A percentile compares a stretch with the other conserved stretches of the same genome.
Evolutionary conservation across 805 yeast species (phyloP).

Genomic region (Nakazawaea pomicola): DNA sequence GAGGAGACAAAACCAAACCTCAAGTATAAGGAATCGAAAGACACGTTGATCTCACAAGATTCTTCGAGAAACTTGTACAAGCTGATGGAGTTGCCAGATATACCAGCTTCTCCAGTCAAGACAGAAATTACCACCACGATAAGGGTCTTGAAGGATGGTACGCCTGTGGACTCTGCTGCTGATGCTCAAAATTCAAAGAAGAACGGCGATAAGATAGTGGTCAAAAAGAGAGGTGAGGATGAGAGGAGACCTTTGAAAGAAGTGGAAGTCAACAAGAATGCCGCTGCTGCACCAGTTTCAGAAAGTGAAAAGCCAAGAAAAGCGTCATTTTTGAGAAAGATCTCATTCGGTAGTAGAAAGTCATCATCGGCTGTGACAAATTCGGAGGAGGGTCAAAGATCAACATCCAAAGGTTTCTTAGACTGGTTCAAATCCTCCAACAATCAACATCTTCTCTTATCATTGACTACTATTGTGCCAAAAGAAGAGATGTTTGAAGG

Average conservation of each 20-base stretch:
- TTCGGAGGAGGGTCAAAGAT: neutral
- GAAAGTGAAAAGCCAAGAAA: constrained; percentile 10
- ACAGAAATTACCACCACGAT: constrained; percentile 14
- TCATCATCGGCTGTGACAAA: constrained; percentile 5
- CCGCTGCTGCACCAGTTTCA: neutral
- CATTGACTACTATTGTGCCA: constrained; percentile 31
- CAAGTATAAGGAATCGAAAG: constrained; percentile 26
- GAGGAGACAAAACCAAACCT: constrained; percentile 17
- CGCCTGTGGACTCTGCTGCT: too few species aligned
- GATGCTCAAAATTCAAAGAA: neutral
- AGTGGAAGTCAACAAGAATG: constrained; percentile 6
- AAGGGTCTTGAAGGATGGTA: constrained; percentile 11
- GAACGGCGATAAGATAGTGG: neutral
- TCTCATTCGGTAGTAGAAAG: constrained; percentile 39
- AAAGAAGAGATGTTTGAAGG: constrained; percentile 60
- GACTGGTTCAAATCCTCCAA: constrained; percentile 36
- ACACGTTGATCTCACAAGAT: constrained; percentile 37
- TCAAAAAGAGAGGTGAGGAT: constrained; percentile 1
- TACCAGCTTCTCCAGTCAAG: constrained; percentile 33
- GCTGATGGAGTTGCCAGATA: constrained; percentile 43
- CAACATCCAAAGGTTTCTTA: constrained; percentile 25
- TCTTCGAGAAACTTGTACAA: constrained; percentile 37
- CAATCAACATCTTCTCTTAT: constrained; percentile 28
- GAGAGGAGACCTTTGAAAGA: constrained; percentile 10
- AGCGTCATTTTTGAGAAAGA: constrained; percentile 38